These are phyloP conservation scores for Gloeopeniophorella convolvens DNA, from an alignment of 768 basidiomycete species.

Conservation along the genomic window DNA sequence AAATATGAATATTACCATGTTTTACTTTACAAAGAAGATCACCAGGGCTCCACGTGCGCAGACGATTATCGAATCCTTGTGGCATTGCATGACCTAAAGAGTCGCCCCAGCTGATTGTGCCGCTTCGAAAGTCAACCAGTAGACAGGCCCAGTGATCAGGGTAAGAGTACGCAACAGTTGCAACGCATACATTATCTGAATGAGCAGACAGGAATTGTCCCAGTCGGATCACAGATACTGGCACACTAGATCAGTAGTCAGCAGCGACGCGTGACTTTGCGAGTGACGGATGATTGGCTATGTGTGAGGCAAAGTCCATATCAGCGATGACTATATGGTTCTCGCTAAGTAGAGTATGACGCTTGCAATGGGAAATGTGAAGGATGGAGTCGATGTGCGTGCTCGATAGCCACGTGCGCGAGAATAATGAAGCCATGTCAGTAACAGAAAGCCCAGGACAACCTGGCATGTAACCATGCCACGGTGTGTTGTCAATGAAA, in stretches of 20 bases:
- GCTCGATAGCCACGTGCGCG: neutral
- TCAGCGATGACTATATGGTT: no score
- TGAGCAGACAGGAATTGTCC: no score
- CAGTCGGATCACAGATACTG: no score
- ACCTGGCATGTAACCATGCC: neutral
- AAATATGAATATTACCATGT: no score
- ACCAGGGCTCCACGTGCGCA: neutral
- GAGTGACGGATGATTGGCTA: no score
- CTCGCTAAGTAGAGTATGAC: no score
- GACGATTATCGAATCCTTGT: neutral
- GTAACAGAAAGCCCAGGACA: neutral
- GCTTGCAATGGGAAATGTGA: no score
- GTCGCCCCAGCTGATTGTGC: neutral
- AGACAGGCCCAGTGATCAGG: neutral
- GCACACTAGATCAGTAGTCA: no score
- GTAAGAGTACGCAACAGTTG: neutral
- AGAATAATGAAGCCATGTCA: neutral
- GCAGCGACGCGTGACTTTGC: no score
- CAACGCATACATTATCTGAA: no score
- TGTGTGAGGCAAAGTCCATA: no score
- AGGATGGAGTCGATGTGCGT: no score
- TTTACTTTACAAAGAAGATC: neutral
- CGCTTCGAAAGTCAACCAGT: neutral
- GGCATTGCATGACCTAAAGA: neutral
- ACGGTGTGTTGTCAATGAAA: neutral